A percentile compares a stretch with the other conserved stretches of the same genome.
Evolutionary conservation across 495 filamentous ascomycete genomes (phyloP).

Genomic region (Penicillium desertorum): DNA sequence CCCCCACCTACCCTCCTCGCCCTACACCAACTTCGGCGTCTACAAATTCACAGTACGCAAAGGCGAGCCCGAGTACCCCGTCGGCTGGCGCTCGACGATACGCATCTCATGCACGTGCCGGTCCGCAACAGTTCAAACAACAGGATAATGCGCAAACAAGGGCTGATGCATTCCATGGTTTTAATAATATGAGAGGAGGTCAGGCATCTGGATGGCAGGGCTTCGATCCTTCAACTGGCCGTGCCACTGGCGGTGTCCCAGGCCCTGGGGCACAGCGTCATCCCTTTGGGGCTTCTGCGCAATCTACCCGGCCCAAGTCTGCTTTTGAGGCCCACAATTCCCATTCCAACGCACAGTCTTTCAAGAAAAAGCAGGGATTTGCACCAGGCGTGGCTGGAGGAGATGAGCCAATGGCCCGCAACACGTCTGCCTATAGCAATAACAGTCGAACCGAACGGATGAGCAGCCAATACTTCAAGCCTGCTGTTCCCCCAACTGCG

Average conservation of each 20-base stretch:
- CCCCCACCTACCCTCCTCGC: constrained; percentile 25
- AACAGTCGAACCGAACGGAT: constrained; percentile 39
- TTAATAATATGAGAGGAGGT: constrained; percentile 64
- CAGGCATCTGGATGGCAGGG: constrained; percentile 35
- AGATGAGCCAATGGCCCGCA: constrained; percentile 57
- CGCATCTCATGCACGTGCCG: constrained; percentile 49
- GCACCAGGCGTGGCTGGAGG: constrained; percentile 54
- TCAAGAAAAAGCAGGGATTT: constrained; percentile 53
- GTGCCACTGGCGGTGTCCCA: constrained; percentile 23
- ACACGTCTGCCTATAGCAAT: constrained; percentile 52
- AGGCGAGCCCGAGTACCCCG: constrained; percentile 35
- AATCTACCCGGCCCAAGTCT: constrained; percentile 34
- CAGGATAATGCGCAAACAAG: constrained; percentile 56
- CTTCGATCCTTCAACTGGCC: constrained; percentile 44
- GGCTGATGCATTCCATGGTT: constrained; percentile 62
- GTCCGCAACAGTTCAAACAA: constrained; percentile 40
- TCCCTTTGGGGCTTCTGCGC: constrained; percentile 29
- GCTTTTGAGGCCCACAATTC: constrained; percentile 49
- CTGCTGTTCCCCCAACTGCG: constrained; percentile 42
- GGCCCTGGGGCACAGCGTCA: constrained; percentile 37
- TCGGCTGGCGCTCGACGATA: constrained; percentile 59
- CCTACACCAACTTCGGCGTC: constrained; percentile 14
- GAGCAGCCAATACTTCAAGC: constrained; percentile 34
- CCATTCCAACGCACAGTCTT: constrained; percentile 36
- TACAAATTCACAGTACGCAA: constrained; percentile 32